Base-by-base conservation (phyloP, 306 rosid genomes). In the Begonia masoniana region DNA sequence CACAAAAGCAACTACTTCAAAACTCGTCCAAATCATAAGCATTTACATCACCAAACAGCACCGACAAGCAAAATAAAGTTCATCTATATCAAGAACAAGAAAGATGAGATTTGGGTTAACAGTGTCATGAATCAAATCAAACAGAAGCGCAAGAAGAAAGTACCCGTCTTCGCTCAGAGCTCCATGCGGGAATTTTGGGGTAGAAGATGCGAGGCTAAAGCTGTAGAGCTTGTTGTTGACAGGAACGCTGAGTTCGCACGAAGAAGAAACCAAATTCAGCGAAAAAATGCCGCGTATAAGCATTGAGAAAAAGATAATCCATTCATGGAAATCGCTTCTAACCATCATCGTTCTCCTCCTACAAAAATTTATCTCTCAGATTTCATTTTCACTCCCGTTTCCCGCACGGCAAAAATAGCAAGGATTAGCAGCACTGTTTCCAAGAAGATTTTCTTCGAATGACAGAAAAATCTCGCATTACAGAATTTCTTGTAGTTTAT, bases 131-230 rank as follows among this genome's bases (percentile, higher is more conserved):
- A 12, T 14, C 51, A 57, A 35, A 5, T 50, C 43, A 13, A 13
- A 49, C 17, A 41, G 12, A 47, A 43, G 49, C 67, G 10, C 12
- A 19, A 53, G 2, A 21, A 58, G 43, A 48, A 56, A 60, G 59
- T 56, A 89, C 94, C 99, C 99, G 75, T 91, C 96, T 81, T 91
- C 99, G 70, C 94, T 91, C 75, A 74, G 85, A 55, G 81, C 51
- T 64, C 99, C 99, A 39, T 83, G 99, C 68, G 96, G 94, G 57
- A 67, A 81, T 62, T 68, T 51, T 15, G 74, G 80, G 45, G 64
- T 57, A 21, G 94, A 88, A 72, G 92, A 77, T 13, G 80, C 84
- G 71, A 83, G 76, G 51, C 73, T 69, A 62, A 71, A 91, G 75
- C 74, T 74, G 72, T 91, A 91, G 16, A 86, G 78, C 69, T 72